These are phyloP conservation scores for Sugiyamaella novakii DNA, from an alignment of 1,139 yeast genomes.

Conservation along the genomic window DNA sequence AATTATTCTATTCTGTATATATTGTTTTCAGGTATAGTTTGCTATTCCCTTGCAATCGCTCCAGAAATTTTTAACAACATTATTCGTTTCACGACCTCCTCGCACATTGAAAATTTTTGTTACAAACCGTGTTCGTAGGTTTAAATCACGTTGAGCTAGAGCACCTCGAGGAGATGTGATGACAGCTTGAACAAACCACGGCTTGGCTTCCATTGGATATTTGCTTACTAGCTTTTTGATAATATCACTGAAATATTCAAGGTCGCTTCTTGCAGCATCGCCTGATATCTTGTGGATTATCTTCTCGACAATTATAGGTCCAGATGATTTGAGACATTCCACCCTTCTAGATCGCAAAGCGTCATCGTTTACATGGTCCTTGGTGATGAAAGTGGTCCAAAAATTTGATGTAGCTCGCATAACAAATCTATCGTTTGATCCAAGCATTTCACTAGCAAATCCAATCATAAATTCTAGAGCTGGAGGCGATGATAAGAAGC, in stretches of 20 bases:
- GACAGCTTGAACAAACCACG: slow-evolving; percentile 50
- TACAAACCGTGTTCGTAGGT: slow-evolving; percentile 46
- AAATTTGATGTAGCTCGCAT: slow-evolving; percentile 63
- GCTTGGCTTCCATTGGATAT: slow-evolving; percentile 51
- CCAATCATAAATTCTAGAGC: slow-evolving; percentile 27
- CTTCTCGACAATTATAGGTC: slow-evolving; percentile 32
- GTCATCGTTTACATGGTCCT: slow-evolving; percentile 22
- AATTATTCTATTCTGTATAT: too few relatives aligned
- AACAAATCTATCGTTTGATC: slow-evolving; percentile 64
- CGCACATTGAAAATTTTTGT: slow-evolving; percentile 62
- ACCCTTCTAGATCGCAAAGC: slow-evolving; percentile 36
- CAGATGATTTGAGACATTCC: slow-evolving; percentile 24
- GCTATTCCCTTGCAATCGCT: slow-evolving; percentile 46
- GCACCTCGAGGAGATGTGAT: slow-evolving; percentile 40
- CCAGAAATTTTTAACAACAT: slow-evolving; percentile 67
- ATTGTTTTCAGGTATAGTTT: slow-evolving; percentile 34
- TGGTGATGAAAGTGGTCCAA: slow-evolving; percentile 60
- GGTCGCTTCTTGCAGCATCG: slow-evolving; percentile 59
- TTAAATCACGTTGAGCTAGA: slow-evolving; percentile 26
- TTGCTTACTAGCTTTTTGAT: slow-evolving; percentile 57
- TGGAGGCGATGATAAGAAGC: slow-evolving; percentile 26
- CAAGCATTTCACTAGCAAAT: slow-evolving; percentile 49
- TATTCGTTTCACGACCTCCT: slow-evolving; percentile 63
- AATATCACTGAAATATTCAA: slow-evolving; percentile 59
- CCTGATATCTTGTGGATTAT: slow-evolving; percentile 41